Evolutionary conservation across 805 yeast species (phyloP), one percentile per base, ranked within the genome.

Genomic region (Metschnikowia vanudenii): DNA sequence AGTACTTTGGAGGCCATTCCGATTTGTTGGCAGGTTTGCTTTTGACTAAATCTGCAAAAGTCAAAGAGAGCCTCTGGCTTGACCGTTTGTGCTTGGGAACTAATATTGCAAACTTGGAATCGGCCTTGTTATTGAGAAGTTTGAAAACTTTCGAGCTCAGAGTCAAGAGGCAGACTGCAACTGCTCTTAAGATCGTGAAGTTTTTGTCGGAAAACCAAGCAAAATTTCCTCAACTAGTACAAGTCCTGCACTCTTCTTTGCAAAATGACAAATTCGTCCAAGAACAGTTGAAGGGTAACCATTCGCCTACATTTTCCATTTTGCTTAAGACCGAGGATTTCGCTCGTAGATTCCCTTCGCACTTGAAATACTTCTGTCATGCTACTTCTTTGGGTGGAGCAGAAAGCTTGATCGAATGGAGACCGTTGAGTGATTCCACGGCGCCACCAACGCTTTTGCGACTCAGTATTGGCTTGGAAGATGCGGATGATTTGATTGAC

Each of bases 1-100:
- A 91, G 63, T 92, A 85, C 67, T 85, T 89, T 59, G 97, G 96
- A 33, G 97, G 98, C n/a, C 97, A 91, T 66, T 87, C 96, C 6
- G 97, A 91, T 63, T 69, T 90, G 36, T 71, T 91, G 41, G 90
- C 96, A 4, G 97, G 98, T 29, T 72, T 85, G 11, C 66, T 90
- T 16, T 80, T 83, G 16, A 82, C 86, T n/a, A 82, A 84, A 60
- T 80, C 80, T 49, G 54, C 59, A 8, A 64, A 69, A 2, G 73
- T 73, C 5, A 76, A 77, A 46, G 55, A 68, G 18, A 59, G 69
- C 36, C 71, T 91, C 50, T 64, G 73, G 4, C 64, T 61, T 0
- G 97, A 91, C 56, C 75, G 98, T 57, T 64, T 81, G 8, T 76
- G 73, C 49, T 66, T 90, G 45, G 97, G 97, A 32, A 82, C 96